Conservation (phyloP, 148 eudicot species). For the Fagopyrum esculentum region DNA sequence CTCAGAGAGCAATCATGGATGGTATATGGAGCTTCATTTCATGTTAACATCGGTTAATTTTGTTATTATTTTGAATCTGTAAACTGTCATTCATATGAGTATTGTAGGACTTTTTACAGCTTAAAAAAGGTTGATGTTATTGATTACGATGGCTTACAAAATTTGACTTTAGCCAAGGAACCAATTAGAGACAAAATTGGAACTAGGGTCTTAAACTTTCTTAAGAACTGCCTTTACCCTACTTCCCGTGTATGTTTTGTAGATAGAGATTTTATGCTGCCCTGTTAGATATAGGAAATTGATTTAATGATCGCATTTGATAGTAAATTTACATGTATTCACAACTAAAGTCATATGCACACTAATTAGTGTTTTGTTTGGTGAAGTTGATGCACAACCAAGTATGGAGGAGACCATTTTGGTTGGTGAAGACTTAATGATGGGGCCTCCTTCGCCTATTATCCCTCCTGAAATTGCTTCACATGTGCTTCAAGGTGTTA, state of each 20-base stretch:
- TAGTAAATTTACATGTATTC: not conserved
- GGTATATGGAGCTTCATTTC: conserved; percentile 21
- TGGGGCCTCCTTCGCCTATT: conserved; percentile 94
- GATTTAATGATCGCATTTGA: not conserved
- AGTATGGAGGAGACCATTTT: conserved; percentile 94
- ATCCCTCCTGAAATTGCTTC: conserved; percentile 88
- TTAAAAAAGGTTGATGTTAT: no score
- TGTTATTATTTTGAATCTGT: conserved; percentile 2
- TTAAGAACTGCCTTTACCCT: not conserved
- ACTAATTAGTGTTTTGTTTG: conserved; percentile 6
- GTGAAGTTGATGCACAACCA: conserved; percentile 77
- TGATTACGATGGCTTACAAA: no score
- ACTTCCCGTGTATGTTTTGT: not conserved
- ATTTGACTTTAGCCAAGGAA: no score
- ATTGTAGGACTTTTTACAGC: no score
- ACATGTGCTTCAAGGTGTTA: conserved; percentile 87
- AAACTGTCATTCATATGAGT: no score
- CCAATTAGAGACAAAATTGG: no score
- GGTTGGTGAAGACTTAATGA: conserved; percentile 96
- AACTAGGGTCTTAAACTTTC: no score
- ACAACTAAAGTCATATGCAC: not conserved
- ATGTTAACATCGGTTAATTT: not conserved
- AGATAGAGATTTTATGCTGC: not conserved
- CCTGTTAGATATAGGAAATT: not conserved
- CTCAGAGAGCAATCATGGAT: conserved; percentile 36